Evolutionary conservation across 441 rosid species (phyloP).

Genomic region (Dalechampia spathulata): DNA sequence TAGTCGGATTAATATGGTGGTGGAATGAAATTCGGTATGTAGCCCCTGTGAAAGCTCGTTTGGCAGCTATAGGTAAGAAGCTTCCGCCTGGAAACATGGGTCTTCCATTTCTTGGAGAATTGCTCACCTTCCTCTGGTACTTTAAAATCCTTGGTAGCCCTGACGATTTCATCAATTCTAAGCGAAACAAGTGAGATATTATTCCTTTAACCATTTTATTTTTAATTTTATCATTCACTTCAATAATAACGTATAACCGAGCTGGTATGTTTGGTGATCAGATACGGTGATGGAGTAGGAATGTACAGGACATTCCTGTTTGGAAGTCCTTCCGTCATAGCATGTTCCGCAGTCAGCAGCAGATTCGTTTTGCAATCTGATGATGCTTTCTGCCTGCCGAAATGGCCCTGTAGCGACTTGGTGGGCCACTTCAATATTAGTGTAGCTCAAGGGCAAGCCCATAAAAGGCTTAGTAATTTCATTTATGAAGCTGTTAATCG

Average conservation of each 20-base stretch:
- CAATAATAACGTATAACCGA: no score
- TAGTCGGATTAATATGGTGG: conserved; percentile 32
- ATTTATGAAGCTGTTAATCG: conserved; percentile 22
- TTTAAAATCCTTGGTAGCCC: conserved; percentile 33
- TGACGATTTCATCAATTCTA: conserved; percentile 32
- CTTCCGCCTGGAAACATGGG: conserved; percentile 42
- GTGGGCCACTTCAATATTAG: conserved; percentile 20
- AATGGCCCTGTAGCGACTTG: conserved; percentile 25
- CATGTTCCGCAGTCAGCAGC: conserved; percentile 22
- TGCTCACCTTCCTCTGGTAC: conserved; percentile 35
- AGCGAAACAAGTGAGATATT: conserved; percentile 24
- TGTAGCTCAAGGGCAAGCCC: conserved; percentile 24
- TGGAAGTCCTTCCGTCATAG: conserved; percentile 28
- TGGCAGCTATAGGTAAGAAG: conserved; percentile 7
- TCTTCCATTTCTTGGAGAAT: conserved; percentile 32
- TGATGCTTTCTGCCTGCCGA: not conserved
- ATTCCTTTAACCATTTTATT: not conserved
- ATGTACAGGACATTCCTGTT: conserved; percentile 26
- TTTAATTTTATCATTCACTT: not conserved
- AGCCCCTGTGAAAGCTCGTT: conserved; percentile 9
- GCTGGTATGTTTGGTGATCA: no score
- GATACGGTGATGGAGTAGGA: conserved; percentile 33
- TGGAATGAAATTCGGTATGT: conserved; percentile 43
- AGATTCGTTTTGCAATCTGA: conserved; percentile 16
- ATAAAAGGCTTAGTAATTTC: conserved; percentile 24